phyloP scores from a whole-genome alignment of 2,329 filamentous ascomycete species.

The Epichloe scottii region DNA sequence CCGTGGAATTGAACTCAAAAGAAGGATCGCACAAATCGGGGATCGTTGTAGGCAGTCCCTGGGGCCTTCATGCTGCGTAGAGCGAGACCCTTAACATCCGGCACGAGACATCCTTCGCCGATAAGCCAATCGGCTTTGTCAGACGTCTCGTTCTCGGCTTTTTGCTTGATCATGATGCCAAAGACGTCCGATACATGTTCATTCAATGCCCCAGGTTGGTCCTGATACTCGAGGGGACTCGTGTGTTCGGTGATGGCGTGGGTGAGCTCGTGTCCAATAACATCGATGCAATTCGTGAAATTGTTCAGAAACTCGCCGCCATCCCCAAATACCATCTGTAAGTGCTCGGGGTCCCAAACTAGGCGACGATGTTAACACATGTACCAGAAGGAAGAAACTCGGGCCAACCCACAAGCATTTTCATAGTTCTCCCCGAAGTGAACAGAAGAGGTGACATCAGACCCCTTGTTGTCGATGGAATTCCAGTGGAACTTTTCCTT shows the following conservation, averaged over 20 bases:
- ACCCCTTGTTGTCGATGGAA: constrained; percentile 38
- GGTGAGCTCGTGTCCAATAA: constrained; percentile 45
- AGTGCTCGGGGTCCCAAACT: constrained; percentile 36
- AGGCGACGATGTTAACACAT: neutral
- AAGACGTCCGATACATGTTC: constrained; percentile 45
- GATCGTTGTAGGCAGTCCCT: constrained; percentile 39
- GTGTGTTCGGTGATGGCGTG: constrained; percentile 42
- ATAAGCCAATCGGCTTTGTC: constrained; percentile 41
- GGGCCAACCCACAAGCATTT: constrained; percentile 30
- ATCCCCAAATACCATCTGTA: constrained; percentile 45
- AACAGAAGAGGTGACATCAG: constrained; percentile 37
- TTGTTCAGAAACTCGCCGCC: constrained; percentile 37
- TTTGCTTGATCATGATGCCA: constrained; percentile 45
- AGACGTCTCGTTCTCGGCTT: constrained; percentile 30
- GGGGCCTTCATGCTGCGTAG: constrained; percentile 42
- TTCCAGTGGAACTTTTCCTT: constrained; percentile 35
- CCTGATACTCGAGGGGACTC: constrained; percentile 35
- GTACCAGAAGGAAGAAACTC: too few relatives aligned
- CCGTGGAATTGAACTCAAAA: neutral
- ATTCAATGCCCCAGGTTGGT: constrained; percentile 41
- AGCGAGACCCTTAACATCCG: constrained; percentile 36
- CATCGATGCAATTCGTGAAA: constrained; percentile 40
- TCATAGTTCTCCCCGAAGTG: constrained; percentile 37
- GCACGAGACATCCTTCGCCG: constrained; percentile 38
- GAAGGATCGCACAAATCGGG: constrained; percentile 30